Evolutionary conservation across 1,139 yeast species (phyloP).

Genomic region (Yamadazyma triangularis): DNA sequence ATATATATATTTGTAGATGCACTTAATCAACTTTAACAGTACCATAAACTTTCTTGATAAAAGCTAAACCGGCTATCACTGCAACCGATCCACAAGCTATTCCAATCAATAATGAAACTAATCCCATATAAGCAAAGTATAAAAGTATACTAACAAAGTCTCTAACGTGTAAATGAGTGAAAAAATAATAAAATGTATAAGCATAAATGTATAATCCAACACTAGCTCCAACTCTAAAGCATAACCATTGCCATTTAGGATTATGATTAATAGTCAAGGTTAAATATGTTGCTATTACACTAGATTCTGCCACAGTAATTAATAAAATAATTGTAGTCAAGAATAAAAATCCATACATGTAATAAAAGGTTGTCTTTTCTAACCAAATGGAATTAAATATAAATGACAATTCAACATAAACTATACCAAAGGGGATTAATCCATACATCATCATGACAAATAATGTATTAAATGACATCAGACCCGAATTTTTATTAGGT

Average conservation of each 20-base stretch:
- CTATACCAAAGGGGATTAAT: conserved; percentile 71
- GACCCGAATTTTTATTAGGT: background rate
- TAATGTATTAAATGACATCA: conserved; percentile 10
- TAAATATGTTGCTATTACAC: conserved; percentile 67
- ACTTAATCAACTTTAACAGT: conserved; percentile 54
- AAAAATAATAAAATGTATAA: conserved; percentile 66
- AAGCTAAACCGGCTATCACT: conserved; percentile 56
- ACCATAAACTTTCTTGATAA: conserved; percentile 55
- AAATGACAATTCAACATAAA: conserved; percentile 71
- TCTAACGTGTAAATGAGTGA: conserved; percentile 49
- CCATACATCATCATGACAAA: conserved; percentile 45
- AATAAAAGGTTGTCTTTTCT: conserved; percentile 73
- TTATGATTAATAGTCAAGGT: conserved; percentile 56
- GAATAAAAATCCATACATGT: conserved; percentile 74
- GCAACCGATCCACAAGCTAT: conserved; percentile 77
- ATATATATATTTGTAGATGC: background rate
- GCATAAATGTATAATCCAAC: conserved; percentile 65
- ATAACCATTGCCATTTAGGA: conserved; percentile 81
- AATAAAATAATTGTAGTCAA: conserved; percentile 56
- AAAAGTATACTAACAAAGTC: conserved; percentile 69
- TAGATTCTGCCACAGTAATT: conserved; percentile 64
- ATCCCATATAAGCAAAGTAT: conserved; percentile 67
- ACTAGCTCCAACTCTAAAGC: conserved; percentile 70
- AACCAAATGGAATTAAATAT: conserved; percentile 77
- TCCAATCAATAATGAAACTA: conserved; percentile 61